Base-by-base conservation (phyloP, 2,329 filamentous ascomycete species). In the Ramichloridium luteum region DNA sequence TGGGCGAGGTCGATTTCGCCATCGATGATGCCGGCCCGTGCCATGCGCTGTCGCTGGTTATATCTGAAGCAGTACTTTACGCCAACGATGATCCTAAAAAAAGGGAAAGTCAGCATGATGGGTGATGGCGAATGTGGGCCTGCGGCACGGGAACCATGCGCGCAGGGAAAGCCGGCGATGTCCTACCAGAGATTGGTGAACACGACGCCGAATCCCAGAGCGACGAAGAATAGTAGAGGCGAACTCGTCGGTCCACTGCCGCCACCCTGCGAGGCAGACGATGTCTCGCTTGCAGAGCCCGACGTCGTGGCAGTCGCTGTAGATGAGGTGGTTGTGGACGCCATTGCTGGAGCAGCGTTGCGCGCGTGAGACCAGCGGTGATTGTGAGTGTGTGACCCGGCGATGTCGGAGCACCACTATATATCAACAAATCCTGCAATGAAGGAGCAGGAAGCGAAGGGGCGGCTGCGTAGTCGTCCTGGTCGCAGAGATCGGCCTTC, bases 61-160 rank as follows among this genome's bases (percentile, higher is more conserved):
- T 98, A 96, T 48, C 90, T 74, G 61, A 98, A 98, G 62, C 90
- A 98, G 59, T 98, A 98, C 63, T 98, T 98, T 39, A 98, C 90
- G 46, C 90, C 90, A 39, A 98, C 90, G 48, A 98, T 98, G 50
- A 98, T 98, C 90, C 90, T 98, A 22, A 9, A 25, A 31, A 18
- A 25, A n/a, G 16, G 8, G 6, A 16, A 6, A 11, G 23, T 34
- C 11, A 38, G 36, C 15, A 30, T 14, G 15, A n/a, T 4, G 9
- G 4, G 14, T 11, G 10, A 6, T 13, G 9, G 9, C 12, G n/a
- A n/a, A n/a, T n/a, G n/a, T n/a, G n/a, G n/a, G n/a, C n/a, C n/a
- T n/a, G n/a, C 4, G 6, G 13, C 11, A 28, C 9, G 6, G 3
- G 11, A 16, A 9, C 5, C 22, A 15, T 12, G 11, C n/a, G 22